Percentiles rank a stretch among this genome's conserved stretches.
Evolutionary conservation across 1,284 basidiomycete species (phyloP).

Genomic region (Ustilago vetiveriae): DNA sequence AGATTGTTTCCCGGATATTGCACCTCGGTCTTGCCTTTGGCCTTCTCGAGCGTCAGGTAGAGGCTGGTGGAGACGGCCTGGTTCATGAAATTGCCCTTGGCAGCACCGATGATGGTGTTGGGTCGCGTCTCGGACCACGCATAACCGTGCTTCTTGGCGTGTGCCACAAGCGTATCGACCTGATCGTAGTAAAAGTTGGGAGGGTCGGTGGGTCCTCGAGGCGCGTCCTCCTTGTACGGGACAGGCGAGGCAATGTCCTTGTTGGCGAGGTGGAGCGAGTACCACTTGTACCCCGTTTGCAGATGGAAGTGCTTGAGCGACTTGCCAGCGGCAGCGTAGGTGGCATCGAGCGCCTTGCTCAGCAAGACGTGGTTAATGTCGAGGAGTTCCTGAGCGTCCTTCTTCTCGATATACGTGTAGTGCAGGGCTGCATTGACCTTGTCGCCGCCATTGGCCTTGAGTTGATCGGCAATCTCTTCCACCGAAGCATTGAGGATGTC

Average conservation of each 20-base stretch:
- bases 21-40: conserved; percentile 36
- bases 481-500: conserved; percentile 36
- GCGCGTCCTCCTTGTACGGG: conserved; percentile 36
- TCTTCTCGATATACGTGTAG: conserved; percentile 50
- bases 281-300: conserved; percentile 51
- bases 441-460: conserved; percentile 31
- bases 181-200: conserved; percentile 49
- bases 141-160: conserved; percentile 42
- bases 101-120: conserved; percentile 48
- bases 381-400: conserved; percentile 33
- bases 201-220: conserved; percentile 29
- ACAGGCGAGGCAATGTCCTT: conserved; percentile 38
- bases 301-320: conserved; percentile 40
- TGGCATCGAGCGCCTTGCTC: conserved; percentile 40
- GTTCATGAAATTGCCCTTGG: conserved; percentile 50
- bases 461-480: conserved; percentile 22
- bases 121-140: conserved; percentile 44
- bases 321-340: conserved; percentile 27
- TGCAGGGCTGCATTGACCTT: conserved; percentile 33
- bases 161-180: conserved; percentile 35
- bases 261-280: conserved; percentile 43
- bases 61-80: conserved; percentile 41
- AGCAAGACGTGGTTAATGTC: conserved; percentile 39
- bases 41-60: conserved; percentile 40
- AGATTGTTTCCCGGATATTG: conserved; percentile 42